Conservation (phyloP, 495 filamentous ascomycete genomes). For the Daldinia caldariorum region DNA sequence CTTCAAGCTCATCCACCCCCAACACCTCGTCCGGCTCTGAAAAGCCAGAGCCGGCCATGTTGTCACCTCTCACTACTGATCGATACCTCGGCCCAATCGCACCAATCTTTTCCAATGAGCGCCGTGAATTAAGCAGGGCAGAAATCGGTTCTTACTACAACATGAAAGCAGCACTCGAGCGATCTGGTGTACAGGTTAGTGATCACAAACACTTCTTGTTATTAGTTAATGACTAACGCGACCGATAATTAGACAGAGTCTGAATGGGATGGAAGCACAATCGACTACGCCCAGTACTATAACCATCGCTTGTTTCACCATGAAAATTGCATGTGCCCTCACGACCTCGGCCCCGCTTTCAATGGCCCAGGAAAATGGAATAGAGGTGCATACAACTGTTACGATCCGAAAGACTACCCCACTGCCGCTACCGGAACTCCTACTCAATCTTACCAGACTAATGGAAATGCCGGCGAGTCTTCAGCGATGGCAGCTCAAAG, state of each 20-base stretch:
- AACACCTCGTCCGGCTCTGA: not conserved
- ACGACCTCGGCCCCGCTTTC: not conserved
- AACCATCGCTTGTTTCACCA: not conserved
- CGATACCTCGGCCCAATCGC: not conserved
- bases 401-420: not conserved
- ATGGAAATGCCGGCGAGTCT: not conserved
- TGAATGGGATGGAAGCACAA: not conserved
- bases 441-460: not conserved
- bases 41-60: not conserved
- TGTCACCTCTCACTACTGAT: not conserved
- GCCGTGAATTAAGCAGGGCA: not conserved
- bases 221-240: not conserved
- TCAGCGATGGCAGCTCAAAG: not conserved
- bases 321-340: not conserved
- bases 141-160: slow-evolving; percentile 9
- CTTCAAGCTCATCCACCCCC: not conserved
- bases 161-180: not conserved
- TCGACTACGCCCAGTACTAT: not conserved
- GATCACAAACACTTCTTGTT: not conserved
- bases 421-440: not conserved
- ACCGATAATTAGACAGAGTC: not conserved
- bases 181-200: not conserved
- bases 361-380: not conserved
- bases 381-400: not conserved
- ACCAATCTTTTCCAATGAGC: not conserved